Conservation (phyloP, 805 yeast species). For the Scheffersomyces spartinae region DNA sequence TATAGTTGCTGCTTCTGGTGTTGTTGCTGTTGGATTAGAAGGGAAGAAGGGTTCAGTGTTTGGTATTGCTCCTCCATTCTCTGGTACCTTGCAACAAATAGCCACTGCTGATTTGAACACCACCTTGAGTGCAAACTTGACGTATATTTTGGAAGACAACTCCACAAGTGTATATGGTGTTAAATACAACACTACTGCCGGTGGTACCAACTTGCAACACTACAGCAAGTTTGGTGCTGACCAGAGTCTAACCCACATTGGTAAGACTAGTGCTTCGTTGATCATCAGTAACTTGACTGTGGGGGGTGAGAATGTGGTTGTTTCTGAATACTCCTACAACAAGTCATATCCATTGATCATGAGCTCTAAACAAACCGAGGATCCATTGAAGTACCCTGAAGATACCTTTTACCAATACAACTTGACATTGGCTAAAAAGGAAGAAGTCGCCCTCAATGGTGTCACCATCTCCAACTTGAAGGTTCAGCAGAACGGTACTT, state of each 20-base stretch:
- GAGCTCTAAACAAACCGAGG: conserved; percentile 9
- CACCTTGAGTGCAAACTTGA: conserved; percentile 20
- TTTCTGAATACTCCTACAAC: conserved; percentile 8
- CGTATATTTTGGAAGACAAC: conserved; percentile 28
- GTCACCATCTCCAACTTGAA: conserved; percentile 9
- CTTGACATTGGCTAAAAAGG: no score
- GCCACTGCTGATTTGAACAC: conserved; percentile 23
- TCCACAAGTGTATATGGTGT: conserved; percentile 16
- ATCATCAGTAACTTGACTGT: conserved; percentile 11
- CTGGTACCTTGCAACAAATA: conserved; percentile 25
- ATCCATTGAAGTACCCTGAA: conserved; percentile 13
- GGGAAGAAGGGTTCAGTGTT: conserved; percentile 14
- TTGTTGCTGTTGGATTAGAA: conserved; percentile 14
- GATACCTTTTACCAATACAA: no score
- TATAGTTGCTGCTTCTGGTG: conserved; percentile 29
- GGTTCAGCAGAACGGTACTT: conserved; percentile 33
- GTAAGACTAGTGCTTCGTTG: conserved; percentile 4
- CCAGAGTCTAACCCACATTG: conserved; percentile 20
- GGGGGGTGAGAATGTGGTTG: conserved; percentile 6
- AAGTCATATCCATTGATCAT: conserved; percentile 19
- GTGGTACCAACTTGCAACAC: conserved; percentile 25
- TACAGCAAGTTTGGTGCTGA: conserved; percentile 27
- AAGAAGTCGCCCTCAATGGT: no score
- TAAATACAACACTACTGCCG: conserved; percentile 15
- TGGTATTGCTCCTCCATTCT: conserved; percentile 26